A percentile compares a stretch with the other conserved stretches of the same genome.
Conservation (phyloP, 2,329 filamentous ascomycete species). For the Ambrosiella beaveri region DNA sequence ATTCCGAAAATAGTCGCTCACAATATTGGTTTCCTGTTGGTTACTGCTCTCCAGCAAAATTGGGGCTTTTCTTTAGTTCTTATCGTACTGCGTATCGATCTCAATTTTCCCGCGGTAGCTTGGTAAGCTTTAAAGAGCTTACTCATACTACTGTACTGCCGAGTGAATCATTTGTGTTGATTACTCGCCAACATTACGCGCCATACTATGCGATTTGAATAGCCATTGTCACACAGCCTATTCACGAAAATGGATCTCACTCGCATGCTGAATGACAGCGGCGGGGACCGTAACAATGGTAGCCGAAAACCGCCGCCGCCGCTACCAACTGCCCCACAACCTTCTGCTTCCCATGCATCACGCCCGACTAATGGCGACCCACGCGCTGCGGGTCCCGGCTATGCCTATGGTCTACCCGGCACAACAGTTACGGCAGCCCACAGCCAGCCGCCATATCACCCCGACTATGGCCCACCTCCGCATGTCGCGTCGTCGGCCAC, state of each 20-base stretch:
- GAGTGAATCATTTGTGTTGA: background rate
- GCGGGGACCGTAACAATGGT: constrained; percentile 22
- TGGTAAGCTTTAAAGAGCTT: too few species aligned
- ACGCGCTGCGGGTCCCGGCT: constrained; percentile 15
- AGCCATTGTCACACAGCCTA: background rate
- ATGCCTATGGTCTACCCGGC: constrained; percentile 13
- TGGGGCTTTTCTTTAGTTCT: too few species aligned
- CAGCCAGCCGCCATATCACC: constrained; percentile 28
- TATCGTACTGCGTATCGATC: too few species aligned
- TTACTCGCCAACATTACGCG: background rate
- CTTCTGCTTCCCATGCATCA: constrained; percentile 4
- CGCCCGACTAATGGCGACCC: constrained; percentile 12
- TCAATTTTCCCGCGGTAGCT: too few species aligned
- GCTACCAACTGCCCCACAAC: constrained; percentile 18
- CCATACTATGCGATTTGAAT: background rate
- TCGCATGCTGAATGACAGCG: constrained; percentile 37
- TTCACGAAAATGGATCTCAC: constrained; percentile 31
- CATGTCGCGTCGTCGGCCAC: constrained; percentile 3
- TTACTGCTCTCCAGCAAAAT: too few species aligned
- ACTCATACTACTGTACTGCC: background rate
- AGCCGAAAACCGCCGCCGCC: constrained; percentile 16
- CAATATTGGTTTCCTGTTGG: too few species aligned
- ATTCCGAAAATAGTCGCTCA: background rate
- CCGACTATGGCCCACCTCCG: constrained; percentile 14
- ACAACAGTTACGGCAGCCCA: constrained; percentile 24